phyloP scores from a whole-genome alignment of 1,284 basidiomycete genomes.

The Malassezia caprae region DNA sequence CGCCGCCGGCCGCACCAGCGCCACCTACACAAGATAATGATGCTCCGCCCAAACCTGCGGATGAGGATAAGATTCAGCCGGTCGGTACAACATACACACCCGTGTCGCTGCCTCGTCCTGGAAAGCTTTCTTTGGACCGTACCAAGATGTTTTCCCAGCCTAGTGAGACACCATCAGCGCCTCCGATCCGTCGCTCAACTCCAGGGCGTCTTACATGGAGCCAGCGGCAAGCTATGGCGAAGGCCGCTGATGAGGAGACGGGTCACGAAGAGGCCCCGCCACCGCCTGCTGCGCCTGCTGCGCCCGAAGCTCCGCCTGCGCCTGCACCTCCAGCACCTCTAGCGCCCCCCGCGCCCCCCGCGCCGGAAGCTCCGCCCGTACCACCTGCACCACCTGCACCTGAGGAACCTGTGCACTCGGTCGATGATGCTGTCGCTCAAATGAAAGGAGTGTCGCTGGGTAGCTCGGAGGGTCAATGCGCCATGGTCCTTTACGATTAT shows the following conservation, averaged over 20 bases:
- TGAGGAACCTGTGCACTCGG: slow-evolving; percentile 16
- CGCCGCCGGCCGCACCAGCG: slow-evolving; percentile 14
- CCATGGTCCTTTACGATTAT: slow-evolving; percentile 39
- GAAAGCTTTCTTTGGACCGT: slow-evolving; percentile 42
- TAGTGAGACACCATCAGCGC: slow-evolving; percentile 12
- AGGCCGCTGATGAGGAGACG: slow-evolving; percentile 36
- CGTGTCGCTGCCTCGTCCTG: slow-evolving; percentile 40
- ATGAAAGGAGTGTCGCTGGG: slow-evolving; percentile 17
- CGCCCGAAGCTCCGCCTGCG: background rate
- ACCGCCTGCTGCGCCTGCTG: slow-evolving; percentile 4
- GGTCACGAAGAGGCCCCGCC: background rate
- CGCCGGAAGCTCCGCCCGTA: slow-evolving; percentile 18
- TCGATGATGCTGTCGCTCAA: background rate
- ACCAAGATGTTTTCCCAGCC: slow-evolving; percentile 33
- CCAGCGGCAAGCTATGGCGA: slow-evolving; percentile 41
- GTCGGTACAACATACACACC: slow-evolving; percentile 45
- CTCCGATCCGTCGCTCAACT: slow-evolving; percentile 21
- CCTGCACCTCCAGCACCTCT: slow-evolving; percentile 6
- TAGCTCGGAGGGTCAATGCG: slow-evolving; percentile 21
- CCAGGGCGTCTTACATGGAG: slow-evolving; percentile 45
- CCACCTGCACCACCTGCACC: slow-evolving; percentile 16
- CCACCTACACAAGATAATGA: slow-evolving; percentile 5
- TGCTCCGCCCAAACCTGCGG: slow-evolving; percentile 27
- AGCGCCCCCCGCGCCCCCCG: slow-evolving; percentile 20
- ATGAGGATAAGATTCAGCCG: slow-evolving; percentile 42